Evolutionary conservation across 768 basidiomycete species (phyloP).

Genomic region (Naematelia aurantialba): DNA sequence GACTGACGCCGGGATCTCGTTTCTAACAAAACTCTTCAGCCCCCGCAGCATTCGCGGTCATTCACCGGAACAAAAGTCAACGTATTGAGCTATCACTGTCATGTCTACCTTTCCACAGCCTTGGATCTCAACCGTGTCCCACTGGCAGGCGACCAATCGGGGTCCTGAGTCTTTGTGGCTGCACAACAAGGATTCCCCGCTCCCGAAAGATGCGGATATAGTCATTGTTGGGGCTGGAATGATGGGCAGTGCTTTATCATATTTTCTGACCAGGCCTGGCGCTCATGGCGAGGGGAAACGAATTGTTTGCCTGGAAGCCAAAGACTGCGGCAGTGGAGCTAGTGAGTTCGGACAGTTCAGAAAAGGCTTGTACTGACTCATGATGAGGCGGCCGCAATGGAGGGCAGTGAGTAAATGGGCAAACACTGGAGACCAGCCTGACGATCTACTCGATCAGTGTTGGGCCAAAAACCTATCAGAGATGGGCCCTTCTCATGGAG

Average conservation of each 20-base stretch:
- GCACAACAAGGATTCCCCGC: conserved; percentile 8
- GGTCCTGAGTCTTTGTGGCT: conserved; percentile 20
- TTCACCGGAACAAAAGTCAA: not conserved
- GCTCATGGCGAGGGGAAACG: conserved; percentile 16
- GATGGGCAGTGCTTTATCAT: conserved; percentile 17
- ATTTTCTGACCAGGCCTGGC: conserved; percentile 21
- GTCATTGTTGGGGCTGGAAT: conserved; percentile 33
- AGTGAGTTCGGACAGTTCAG: not conserved
- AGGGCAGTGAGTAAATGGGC: not conserved
- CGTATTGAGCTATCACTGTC: not conserved
- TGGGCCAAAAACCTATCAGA: conserved; percentile 20
- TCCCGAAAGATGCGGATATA: conserved; percentile 19
- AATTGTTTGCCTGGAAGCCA: conserved; percentile 17
- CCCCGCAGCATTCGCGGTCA: not conserved
- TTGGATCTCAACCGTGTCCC: conserved; percentile 36
- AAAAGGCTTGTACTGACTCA: not conserved
- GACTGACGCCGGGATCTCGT: not conserved
- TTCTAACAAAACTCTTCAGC: not conserved
- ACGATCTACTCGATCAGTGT: conserved; percentile 2
- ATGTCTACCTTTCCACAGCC: conserved; percentile 41
- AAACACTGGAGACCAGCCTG: not conserved
- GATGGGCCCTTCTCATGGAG: conserved; percentile 12
- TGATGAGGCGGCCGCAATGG: not conserved
- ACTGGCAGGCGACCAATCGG: conserved; percentile 40
- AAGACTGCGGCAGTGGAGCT: conserved; percentile 18